A percentile compares a stretch with the other conserved stretches of the same genome.
phyloP scores from a whole-genome alignment of 1,284 basidiomycete genomes.

The Papiliotrema fonsecae region DNA sequence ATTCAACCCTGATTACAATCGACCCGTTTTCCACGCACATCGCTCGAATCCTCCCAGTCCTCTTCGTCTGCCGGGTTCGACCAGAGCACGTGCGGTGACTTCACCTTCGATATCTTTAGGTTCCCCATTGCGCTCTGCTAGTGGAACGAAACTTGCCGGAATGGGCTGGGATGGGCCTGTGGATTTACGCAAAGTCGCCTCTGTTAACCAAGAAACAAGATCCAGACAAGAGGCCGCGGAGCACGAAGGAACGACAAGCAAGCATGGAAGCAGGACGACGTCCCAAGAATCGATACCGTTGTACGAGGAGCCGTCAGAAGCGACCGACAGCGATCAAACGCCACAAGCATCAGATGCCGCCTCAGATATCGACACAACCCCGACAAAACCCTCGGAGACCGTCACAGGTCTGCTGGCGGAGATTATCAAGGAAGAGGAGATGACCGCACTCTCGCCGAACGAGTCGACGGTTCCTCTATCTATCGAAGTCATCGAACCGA shows the following conservation, averaged over 20 bases:
- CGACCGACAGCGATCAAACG: too few species aligned
- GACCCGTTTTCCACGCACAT: conserved; percentile 2
- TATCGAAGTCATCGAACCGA: neutral
- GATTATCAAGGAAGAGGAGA: neutral
- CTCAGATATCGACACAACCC: neutral
- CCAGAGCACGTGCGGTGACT: conserved; percentile 33
- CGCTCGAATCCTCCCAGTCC: conserved; percentile 6
- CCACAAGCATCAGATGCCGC: neutral
- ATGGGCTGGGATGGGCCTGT: conserved; percentile 24
- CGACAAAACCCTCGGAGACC: neutral
- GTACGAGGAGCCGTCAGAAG: too few species aligned
- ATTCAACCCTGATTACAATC: conserved; percentile 2
- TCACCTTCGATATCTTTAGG: conserved; percentile 13
- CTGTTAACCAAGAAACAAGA: neutral
- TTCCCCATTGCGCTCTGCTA: conserved; percentile 1
- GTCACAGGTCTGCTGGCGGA: neutral
- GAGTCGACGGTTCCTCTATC: neutral
- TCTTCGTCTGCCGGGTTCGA: neutral
- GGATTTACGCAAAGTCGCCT: conserved; percentile 24
- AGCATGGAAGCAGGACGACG: too few species aligned
- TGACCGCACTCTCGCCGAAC: neutral
- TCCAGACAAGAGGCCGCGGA: neutral
- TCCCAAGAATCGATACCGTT: too few species aligned
- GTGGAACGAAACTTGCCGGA: conserved; percentile 4
- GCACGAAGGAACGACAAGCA: too few species aligned